These are phyloP conservation scores for Centaurea solstitialis DNA, from an alignment of 129 eudicot species.

Conservation along the genomic window DNA sequence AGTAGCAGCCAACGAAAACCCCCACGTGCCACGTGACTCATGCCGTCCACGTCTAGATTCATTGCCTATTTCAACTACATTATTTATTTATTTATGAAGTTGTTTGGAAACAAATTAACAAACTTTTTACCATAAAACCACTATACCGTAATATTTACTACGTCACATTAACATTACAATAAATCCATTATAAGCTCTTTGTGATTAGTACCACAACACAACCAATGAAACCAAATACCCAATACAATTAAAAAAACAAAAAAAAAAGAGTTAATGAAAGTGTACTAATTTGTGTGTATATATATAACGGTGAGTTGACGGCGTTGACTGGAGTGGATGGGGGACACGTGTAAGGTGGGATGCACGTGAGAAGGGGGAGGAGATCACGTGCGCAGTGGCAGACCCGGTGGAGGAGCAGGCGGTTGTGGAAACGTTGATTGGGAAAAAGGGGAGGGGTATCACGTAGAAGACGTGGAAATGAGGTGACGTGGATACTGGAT, in stretches of 20 bases:
- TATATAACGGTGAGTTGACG: not conserved
- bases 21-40: no score
- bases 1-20: not conserved
- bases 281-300: not conserved
- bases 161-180: no score
- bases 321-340: not conserved
- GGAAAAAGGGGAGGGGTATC: not conserved
- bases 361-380: slow-evolving; percentile 22
- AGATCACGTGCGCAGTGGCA: slow-evolving; percentile 12
- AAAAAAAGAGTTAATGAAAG: not conserved
- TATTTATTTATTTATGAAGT: no score
- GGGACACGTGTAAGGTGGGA: slow-evolving; percentile 20
- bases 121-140: no score
- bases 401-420: slow-evolving; percentile 25
- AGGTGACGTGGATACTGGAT: slow-evolving; percentile 41
- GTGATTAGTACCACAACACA: no score
- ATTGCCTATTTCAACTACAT: no score
- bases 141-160: no score
- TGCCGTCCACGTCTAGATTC: no score
- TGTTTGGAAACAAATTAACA: no score
- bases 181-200: no score
- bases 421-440: slow-evolving; percentile 26
- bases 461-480: slow-evolving; percentile 34
- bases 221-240: no score
- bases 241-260: no score